Base-by-base conservation (phyloP, 2,329 filamentous ascomycete genomes). In the Nannizziopsis arthrosporioides region DNA sequence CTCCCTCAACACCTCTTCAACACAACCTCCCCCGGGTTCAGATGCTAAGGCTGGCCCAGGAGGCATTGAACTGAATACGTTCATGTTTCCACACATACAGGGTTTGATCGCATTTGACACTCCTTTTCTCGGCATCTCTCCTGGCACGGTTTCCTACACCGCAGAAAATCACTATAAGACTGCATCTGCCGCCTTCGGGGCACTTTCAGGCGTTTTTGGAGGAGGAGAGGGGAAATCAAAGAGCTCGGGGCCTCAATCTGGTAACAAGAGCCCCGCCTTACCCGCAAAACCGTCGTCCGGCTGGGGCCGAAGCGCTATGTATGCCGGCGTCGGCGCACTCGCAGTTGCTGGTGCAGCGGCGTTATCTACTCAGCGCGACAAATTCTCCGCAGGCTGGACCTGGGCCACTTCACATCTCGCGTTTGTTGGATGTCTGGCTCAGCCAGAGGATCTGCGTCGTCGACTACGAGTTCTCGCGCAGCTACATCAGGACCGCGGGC, bases 41-140 rank as follows among this genome's bases (percentile, higher is more conserved):
- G 55, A 11, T 52, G 52, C 7, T 45, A 44, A 15, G 54, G 10
- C 56, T 3, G 42, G 32, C 5, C 5, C 15, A 43, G 30, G 15
- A 27, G 30, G 58, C 11, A 53, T 61, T 36, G 61, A 62, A 35
- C 64, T 59, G 2, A 58, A 56, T 14, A 59, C 59, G 10, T 79
- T 94, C 63, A 90, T 95, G 83, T 96, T 96, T 63, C 90, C 90
- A 1, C 90, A 88, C 64, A 80, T 96, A 55, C 84, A 90, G 66
- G 90, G 85, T 55, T 78, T 96, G 19, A 76, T 96, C 42, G 86
- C 89, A 44, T 94, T 95, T 63, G 90, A 96, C 67, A 98, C 92
- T 0, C 92, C 92, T 1, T 98, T 85, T 46, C 63, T 76, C 35
- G 73, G 73, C 5, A 71, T 73, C 51, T 68, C 73, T 2, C 71